Evolutionary conservation across 2,329 filamentous ascomycete genomes (phyloP).

Genomic region (Botryotinia convoluta): DNA sequence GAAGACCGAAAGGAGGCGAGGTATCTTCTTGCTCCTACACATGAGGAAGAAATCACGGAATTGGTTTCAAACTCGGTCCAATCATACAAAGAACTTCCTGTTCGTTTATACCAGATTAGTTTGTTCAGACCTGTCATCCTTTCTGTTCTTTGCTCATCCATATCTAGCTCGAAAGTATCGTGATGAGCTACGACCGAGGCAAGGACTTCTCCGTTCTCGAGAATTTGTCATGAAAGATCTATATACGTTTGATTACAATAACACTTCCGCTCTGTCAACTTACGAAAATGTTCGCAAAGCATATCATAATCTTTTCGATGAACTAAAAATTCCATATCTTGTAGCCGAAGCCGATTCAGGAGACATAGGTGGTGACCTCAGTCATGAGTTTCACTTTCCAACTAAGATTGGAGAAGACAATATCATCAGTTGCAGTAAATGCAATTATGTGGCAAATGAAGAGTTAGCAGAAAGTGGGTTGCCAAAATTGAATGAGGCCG

Average conservation of each 20-base stretch:
- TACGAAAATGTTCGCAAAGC: slow-evolving; percentile 72
- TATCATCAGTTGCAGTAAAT: slow-evolving; percentile 71
- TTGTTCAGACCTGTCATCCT: slow-evolving; percentile 35
- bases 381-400: slow-evolving; percentile 91
- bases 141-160: slow-evolving; percentile 6
- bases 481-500: neutral
- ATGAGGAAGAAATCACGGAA: slow-evolving; percentile 92
- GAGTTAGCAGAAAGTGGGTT: slow-evolving; percentile 63
- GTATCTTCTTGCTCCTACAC: slow-evolving; percentile 84
- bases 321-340: slow-evolving; percentile 78
- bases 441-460: slow-evolving; percentile 79
- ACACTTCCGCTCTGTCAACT: slow-evolving; percentile 69
- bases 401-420: slow-evolving; percentile 80
- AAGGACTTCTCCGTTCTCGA: slow-evolving; percentile 80
- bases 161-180: slow-evolving; percentile 79
- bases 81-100: slow-evolving; percentile 82
- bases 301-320: slow-evolving; percentile 75
- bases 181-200: slow-evolving; percentile 84
- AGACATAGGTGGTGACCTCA: slow-evolving; percentile 90
- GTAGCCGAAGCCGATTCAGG: slow-evolving; percentile 89
- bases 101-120: slow-evolving; percentile 90
- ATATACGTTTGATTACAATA: slow-evolving; percentile 83
- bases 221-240: slow-evolving; percentile 99
- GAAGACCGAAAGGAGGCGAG: slow-evolving; percentile 71
- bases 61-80: slow-evolving; percentile 70